Evolutionary conservation across 202 grass and related monocot species (phyloP).

Genomic region (Dendrocalamus latiflorus): DNA sequence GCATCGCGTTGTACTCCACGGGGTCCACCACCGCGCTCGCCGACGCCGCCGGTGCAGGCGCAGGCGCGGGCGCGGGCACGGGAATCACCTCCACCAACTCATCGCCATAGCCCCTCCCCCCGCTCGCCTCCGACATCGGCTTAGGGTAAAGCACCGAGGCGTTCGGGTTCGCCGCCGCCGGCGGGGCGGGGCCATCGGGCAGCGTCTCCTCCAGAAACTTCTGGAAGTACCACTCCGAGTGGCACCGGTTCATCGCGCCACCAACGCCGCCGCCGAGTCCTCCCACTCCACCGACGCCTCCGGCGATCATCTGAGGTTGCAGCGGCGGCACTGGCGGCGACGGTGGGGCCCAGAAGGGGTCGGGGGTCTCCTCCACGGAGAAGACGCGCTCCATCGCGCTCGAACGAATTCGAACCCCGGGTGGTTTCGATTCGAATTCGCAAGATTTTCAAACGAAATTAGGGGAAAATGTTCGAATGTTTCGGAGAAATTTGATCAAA

Average conservation of each 20-base stretch:
- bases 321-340: conserved; percentile 15
- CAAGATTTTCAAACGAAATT: background rate
- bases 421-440: background rate
- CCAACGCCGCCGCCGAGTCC: background rate
- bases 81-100: conserved; percentile 10
- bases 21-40: conserved; percentile 15
- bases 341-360: conserved; percentile 56
- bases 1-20: conserved; percentile 46
- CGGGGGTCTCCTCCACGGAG: conserved; percentile 76
- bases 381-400: conserved; percentile 62
- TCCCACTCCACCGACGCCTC: background rate
- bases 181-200: background rate
- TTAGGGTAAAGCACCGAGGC: background rate
- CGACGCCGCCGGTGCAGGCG: background rate
- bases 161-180: background rate
- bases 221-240: conserved; percentile 59
- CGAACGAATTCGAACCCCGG: background rate
- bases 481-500: background rate
- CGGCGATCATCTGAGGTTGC: background rate
- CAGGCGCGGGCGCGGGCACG: background rate
- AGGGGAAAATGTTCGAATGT: background rate
- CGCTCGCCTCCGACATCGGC: background rate
- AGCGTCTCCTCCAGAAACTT: conserved; percentile 46
- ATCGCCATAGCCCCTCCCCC: background rate
- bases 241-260: conserved; percentile 10